Evolutionary conservation across 2,329 filamentous ascomycete genomes (phyloP).

Genomic region (Colletotrichum shisoi): DNA sequence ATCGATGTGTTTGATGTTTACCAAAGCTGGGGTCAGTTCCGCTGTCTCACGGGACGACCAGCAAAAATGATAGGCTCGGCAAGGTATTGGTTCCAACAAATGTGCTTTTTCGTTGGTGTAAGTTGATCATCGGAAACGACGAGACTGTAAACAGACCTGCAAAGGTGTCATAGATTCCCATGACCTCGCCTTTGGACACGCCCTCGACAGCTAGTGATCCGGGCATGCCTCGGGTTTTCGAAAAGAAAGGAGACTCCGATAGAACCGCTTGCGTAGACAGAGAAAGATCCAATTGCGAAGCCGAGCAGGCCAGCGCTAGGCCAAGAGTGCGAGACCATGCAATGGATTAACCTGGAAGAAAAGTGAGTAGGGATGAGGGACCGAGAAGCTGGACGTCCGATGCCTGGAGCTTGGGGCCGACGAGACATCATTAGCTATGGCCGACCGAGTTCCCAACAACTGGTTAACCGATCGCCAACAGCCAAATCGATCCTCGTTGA

Average conservation of each 20-base stretch:
- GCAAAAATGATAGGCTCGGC: slow-evolving; percentile 28
- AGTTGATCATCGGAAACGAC: neutral
- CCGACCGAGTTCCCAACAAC: neutral
- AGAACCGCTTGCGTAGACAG: slow-evolving; percentile 3
- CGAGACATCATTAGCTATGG: slow-evolving; percentile 12
- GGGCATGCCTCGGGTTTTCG: slow-evolving; percentile 14
- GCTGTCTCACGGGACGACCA: slow-evolving; percentile 12
- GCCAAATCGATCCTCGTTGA: neutral
- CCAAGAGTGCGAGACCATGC: neutral
- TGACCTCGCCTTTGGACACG: slow-evolving; percentile 10
- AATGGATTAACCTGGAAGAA: slow-evolving; percentile 22
- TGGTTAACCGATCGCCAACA: neutral
- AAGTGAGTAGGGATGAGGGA: slow-evolving; percentile 7
- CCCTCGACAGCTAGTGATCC: slow-evolving; percentile 19
- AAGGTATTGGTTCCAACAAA: slow-evolving; percentile 4
- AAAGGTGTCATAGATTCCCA: slow-evolving; percentile 9
- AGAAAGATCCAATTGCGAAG: slow-evolving; percentile 15
- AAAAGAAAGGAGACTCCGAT: slow-evolving; percentile 19
- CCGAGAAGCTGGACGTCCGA: slow-evolving; percentile 14
- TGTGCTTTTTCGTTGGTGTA: slow-evolving; percentile 7
- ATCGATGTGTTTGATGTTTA: slow-evolving; percentile 43
- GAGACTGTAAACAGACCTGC: slow-evolving; percentile 18
- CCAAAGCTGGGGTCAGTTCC: slow-evolving; percentile 16
- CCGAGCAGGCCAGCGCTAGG: slow-evolving; percentile 10
- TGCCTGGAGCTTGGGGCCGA: slow-evolving; percentile 21